A percentile compares a stretch with the other conserved stretches of the same genome.
These are phyloP conservation scores for Globomyces pollinis-pini DNA, from an alignment of 192 early-diverging fungal genomes.

Conservation along the genomic window DNA sequence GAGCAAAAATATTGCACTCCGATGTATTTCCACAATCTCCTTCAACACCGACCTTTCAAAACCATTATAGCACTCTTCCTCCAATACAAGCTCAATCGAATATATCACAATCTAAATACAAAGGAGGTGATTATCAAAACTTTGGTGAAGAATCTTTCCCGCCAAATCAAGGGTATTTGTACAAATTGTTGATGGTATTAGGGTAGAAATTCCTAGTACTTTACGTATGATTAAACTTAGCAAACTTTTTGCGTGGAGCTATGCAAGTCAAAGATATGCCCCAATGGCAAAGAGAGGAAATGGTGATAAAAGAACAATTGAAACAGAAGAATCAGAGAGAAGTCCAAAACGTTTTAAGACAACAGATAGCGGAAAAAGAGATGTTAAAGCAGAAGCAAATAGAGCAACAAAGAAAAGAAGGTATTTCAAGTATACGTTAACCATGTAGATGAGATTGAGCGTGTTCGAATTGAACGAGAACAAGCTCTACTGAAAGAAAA, in stretches of 20 bases:
- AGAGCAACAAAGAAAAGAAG: conserved; percentile 4
- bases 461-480: neutral
- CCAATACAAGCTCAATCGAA: neutral
- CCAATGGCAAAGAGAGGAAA: conserved; percentile 7
- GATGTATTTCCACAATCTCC: neutral
- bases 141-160: neutral
- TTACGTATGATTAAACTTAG: neutral
- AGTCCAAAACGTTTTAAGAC: conserved; percentile 3
- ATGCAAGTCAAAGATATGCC: conserved; percentile 9
- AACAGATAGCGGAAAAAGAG: conserved; percentile 9
- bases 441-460: conserved; percentile 7
- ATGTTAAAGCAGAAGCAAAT: neutral
- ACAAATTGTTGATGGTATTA: neutral
- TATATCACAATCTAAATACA: neutral
- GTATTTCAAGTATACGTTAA: too few species aligned
- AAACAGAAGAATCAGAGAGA: conserved; percentile 13
- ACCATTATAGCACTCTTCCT: neutral
- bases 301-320: neutral
- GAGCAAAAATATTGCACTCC: neutral
- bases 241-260: conserved; percentile 1
- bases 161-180: neutral
- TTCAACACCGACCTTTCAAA: neutral
- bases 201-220: neutral
- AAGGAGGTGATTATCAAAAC: neutral
- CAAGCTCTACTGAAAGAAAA: neutral